Evolutionary conservation across 1,139 yeast genomes (phyloP), one percentile per base, ranked within the genome.

Genomic region (Suhomyces panamericanus): DNA sequence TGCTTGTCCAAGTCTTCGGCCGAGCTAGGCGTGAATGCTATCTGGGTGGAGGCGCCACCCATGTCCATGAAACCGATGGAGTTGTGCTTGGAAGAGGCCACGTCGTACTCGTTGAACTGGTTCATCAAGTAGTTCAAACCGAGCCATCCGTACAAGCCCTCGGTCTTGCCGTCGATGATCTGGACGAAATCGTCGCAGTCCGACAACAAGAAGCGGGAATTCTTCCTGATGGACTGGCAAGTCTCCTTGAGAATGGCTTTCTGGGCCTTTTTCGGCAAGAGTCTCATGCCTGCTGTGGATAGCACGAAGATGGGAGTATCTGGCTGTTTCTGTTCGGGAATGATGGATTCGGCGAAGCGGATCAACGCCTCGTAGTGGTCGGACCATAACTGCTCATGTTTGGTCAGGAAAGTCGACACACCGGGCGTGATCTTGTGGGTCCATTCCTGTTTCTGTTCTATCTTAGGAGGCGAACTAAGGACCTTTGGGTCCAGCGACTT

Each of bases 1-100:
- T 86, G 91, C 51, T 73, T 76, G 24, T 63, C 62, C 12, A 81
- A 63, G 47, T 85, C 86, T 22, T 70, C 70, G 8, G 52, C 51
- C 12, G 74, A 69, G 3, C 81, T 77, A 0, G 95, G 95, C 13
- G 81, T 86, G 70, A 86, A 87, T 9, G 93, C 88, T 28, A 87
- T 77, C 56, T 87, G 95, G 0, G 90, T 84, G 3, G 91, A 85
- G 0, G 95, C 95, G 15, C 95, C 95, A 7, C 95, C 95, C 95
- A 86, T 86, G 61, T 86, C 95, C 91, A 87, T 85, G 56, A 87
- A 86, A 2, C 95, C 95, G 46, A 79, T 77, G 0, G 89, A 79
- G n/a, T 70, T 70, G 53, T 77, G 83, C 2, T 52, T 57, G 0
- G 46, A 43, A 2, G 59, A 60, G 2, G 59, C 49, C 4, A 55